Evolutionary conservation across 306 rosid genomes (phyloP), one percentile per base, ranked within the genome.

Genomic region (Quercus glauca): DNA sequence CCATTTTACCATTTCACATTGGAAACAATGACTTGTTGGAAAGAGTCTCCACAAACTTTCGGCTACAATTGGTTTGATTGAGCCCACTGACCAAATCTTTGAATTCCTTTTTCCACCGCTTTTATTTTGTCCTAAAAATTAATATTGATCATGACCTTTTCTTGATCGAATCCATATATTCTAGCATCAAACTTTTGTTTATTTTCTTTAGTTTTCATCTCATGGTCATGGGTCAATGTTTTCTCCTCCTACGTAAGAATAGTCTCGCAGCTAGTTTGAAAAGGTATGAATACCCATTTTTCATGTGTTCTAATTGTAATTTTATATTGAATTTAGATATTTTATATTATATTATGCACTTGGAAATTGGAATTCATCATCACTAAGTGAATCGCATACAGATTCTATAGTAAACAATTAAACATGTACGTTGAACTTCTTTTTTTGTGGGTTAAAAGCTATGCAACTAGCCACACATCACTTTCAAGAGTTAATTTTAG

Each of bases 71-170:
- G 45, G 45, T 41, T 64, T 68, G 61, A 57, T 61, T 35, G 56
- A 76, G 75, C 67, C 85, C 88, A 82, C 82, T 58, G 76, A 75
- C 84, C 84, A 83, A 85, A 75, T 57, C 81, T 77, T 84, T 84
- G 72, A 61, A 73, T 79, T 81, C 77, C 41, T 63, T 10, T 51
- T 13, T 13, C 58, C 21, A 73, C 76, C 41, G 37, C 20, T 67
- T 15, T 11, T 26, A 21, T 2, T 69, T 31, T 41, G 45, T 41
- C 45, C 45, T 7, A 8, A 41, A 41, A 41, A 41, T 41, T 41
- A 41, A 43, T 37, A 49, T 43, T 51, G 5, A 8, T 4, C 31
- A 76, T 26, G 29, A 68, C 69, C 71, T 43, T 73, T 74, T 45
- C 37, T 53, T 55, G 55, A 52, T 80, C 53, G 9, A n/a, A 70